These are phyloP conservation scores for Verticillium albo-atrum DNA, from an alignment of 2,329 filamentous ascomycete species.

Conservation along the genomic window DNA sequence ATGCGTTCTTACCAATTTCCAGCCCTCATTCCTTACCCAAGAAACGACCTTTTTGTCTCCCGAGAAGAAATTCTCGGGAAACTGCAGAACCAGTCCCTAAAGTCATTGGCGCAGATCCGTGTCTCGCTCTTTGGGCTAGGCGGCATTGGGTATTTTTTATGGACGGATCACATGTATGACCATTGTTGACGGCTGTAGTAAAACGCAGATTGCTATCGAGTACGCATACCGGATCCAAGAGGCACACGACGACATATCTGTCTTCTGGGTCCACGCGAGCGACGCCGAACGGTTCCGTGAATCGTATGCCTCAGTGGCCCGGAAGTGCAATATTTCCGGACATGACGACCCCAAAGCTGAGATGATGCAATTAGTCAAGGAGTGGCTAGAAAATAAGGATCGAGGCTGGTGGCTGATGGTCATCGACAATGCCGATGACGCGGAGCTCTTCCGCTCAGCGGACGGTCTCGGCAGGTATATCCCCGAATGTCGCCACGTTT, in stretches of 20 bases:
- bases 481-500: slow-evolving; percentile 20
- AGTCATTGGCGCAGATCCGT: slow-evolving; percentile 17
- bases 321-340: slow-evolving; percentile 30
- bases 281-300: slow-evolving; percentile 27
- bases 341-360: slow-evolving; percentile 32
- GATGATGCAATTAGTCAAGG: no score
- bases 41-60: no score
- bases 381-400: slow-evolving; percentile 2
- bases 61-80: not conserved
- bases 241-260: slow-evolving; percentile 22
- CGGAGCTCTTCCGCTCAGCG: slow-evolving; percentile 10
- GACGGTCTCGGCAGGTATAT: slow-evolving; percentile 19
- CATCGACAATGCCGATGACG: slow-evolving; percentile 33
- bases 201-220: slow-evolving; percentile 32
- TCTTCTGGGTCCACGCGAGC: slow-evolving; percentile 34
- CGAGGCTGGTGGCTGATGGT: slow-evolving; percentile 30
- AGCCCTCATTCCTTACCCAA: no score
- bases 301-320: slow-evolving; percentile 25
- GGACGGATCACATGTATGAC: no score
- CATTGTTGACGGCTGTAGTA: slow-evolving; percentile 13
- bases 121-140: slow-evolving; percentile 27
- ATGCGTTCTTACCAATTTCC: no score
- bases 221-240: slow-evolving; percentile 28
- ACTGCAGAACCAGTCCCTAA: slow-evolving; percentile 18
- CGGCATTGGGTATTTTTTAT: slow-evolving; percentile 18